Evolutionary conservation across 768 basidiomycete genomes (phyloP), one percentile per base, ranked within the genome.

Genomic region (Suillus hirtellus): DNA sequence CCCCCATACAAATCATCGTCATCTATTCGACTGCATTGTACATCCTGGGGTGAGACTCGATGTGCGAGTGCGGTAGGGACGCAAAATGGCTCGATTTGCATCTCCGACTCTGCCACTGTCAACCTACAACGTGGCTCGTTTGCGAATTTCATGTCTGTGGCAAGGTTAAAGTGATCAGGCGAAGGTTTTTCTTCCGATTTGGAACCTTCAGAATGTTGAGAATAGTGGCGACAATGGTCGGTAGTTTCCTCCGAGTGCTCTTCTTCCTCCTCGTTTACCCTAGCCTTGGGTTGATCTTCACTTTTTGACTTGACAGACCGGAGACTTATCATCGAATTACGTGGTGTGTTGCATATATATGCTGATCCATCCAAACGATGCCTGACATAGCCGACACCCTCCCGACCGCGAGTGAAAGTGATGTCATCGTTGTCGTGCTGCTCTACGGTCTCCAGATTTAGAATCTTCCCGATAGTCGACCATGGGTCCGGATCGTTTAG

Each of bases 401-500:
- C 67, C 60, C 70, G 68, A 21, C 58, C 64, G 40, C 55, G 63
- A n/a, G 71, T 73, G 52, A 72, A 70, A 40, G 7, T 4, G 43
- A 75, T 34, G 43, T 60, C 35, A 19, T 59, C 35, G 21, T 53
- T 38, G 56, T 27, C 4, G 10, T 47, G 64, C 1, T 12, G 31
- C n/a, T 44, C 17, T 11, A 46, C 17, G 43, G 15, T 9, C 7
- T 55, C 38, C 47, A 74, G 65, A n/a, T 66, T 60, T 24, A 74
- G 54, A 3, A 76, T 72, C 34, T 35, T 70, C 34, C 68, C 69
- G n/a, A 75, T 76, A 24, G 73, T 70, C 53, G 68, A 67, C 73
- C 73, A 75, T 15, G 73, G 73, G 54, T 72, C 66, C 5, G 73
- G 73, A 60, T 75, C 73, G n/a, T 69, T 66, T 34, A 74, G 63